Conservation (phyloP, 2,329 filamentous ascomycete genomes). For the Alternaria tenuissima region DNA sequence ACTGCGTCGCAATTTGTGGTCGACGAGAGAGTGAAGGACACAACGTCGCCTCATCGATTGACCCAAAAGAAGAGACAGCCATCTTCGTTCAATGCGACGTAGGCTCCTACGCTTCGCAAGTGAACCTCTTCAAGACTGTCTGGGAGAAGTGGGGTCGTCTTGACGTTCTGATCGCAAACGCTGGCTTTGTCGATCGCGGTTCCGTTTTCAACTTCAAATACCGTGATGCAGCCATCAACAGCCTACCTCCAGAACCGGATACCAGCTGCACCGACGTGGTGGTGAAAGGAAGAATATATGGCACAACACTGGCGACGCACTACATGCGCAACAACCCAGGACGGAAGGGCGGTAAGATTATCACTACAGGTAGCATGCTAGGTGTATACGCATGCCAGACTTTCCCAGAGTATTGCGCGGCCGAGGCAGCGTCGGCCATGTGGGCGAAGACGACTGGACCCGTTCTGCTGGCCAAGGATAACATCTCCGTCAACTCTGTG, state of each 20-base stretch:
- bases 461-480: conserved; percentile 50
- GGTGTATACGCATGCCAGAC: conserved; percentile 55
- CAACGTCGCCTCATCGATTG: conserved; percentile 26
- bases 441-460: conserved; percentile 38
- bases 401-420: conserved; percentile 61
- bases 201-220: conserved; percentile 56
- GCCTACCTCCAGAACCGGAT: conserved; percentile 56
- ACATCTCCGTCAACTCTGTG: conserved; percentile 60
- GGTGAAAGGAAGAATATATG: conserved; percentile 61
- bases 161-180: conserved; percentile 61
- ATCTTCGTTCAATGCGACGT: conserved; percentile 59
- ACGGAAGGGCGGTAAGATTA: conserved; percentile 54
- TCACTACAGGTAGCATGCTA: conserved; percentile 56
- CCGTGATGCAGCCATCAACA: conserved; percentile 32
- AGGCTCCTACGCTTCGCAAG: conserved; percentile 57
- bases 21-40: conserved; percentile 51
- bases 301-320: conserved; percentile 59
- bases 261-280: conserved; percentile 57
- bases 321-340: conserved; percentile 61
- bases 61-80: conserved; percentile 40
- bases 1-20: conserved; percentile 52
- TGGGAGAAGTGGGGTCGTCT: conserved; percentile 57
- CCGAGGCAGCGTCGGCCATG: conserved; percentile 56
- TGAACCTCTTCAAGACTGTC: conserved; percentile 53
- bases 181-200: conserved; percentile 58